A percentile compares a stretch with the other conserved stretches of the same genome.
Evolutionary conservation across 2,329 filamentous ascomycete species (phyloP).

Genomic region (Arthrocladium fulminans): DNA sequence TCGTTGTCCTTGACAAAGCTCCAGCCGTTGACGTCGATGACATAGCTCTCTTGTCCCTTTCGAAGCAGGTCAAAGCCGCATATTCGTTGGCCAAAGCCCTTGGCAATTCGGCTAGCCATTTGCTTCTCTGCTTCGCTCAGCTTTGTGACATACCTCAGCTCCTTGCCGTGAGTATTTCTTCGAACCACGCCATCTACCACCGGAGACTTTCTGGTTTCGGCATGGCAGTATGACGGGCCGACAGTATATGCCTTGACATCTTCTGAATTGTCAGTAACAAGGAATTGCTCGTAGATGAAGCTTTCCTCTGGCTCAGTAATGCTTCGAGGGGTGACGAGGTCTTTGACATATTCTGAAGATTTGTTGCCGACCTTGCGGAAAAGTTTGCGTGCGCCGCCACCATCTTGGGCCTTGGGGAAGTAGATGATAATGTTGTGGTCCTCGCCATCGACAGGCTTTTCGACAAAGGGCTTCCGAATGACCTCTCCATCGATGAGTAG

Average conservation of each 20-base stretch:
- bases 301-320: constrained; percentile 73
- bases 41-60: constrained; percentile 81
- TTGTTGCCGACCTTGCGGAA: constrained; percentile 99
- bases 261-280: constrained; percentile 92
- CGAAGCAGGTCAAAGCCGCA: constrained; percentile 93
- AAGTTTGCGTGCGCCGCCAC: constrained; percentile 79
- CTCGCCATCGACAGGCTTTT: constrained; percentile 96
- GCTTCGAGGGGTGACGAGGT: constrained; percentile 65
- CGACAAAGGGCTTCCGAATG: constrained; percentile 89
- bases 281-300: constrained; percentile 95
- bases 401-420: constrained; percentile 64
- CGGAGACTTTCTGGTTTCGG: constrained; percentile 92
- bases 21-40: constrained; percentile 99
- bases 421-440: constrained; percentile 99
- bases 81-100: constrained; percentile 85
- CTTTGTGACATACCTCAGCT: constrained; percentile 87
- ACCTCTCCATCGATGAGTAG: constrained; percentile 75
- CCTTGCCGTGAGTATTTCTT: constrained; percentile 93
- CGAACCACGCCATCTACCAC: constrained; percentile 94
- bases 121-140: constrained; percentile 70
- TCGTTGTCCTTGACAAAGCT: constrained; percentile 99
- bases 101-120: constrained; percentile 83
- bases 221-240: constrained; percentile 84
- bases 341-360: constrained; percentile 84
- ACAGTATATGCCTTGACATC: constrained; percentile 99